A percentile compares a stretch with the other conserved stretches of the same genome.
Evolutionary conservation across 805 yeast genomes (phyloP).

Genomic region (Candida namnaoensis): DNA sequence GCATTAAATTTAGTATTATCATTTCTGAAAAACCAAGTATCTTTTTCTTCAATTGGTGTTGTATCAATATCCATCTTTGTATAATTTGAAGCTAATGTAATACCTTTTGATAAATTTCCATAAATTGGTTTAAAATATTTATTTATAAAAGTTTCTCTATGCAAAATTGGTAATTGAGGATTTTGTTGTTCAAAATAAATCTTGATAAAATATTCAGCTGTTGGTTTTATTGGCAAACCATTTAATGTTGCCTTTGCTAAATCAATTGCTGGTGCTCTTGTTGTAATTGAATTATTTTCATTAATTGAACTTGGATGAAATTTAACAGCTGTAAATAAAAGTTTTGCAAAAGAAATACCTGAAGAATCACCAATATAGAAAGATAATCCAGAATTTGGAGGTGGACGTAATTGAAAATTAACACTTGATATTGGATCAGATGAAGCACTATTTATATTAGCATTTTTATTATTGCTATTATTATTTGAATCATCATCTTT

Average conservation of each 20-base stretch:
- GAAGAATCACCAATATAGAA: conserved; percentile 41
- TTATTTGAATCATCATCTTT: background rate
- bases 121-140: conserved; percentile 71
- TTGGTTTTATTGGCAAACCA: conserved; percentile 56
- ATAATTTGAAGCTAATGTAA: conserved; percentile 51
- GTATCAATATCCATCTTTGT: conserved; percentile 35
- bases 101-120: conserved; percentile 48
- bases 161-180: conserved; percentile 76
- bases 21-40: conserved; percentile 40
- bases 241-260: conserved; percentile 28
- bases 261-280: conserved; percentile 14
- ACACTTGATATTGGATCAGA: background rate
- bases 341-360: conserved; percentile 66
- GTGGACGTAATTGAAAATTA: conserved; percentile 1
- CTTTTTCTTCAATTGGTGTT: conserved; percentile 17
- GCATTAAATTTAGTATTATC: conserved; percentile 19
- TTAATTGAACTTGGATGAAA: conserved; percentile 30
- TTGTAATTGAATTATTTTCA: conserved; percentile 18
- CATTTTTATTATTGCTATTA: background rate
- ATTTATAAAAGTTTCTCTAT: conserved; percentile 66
- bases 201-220: conserved; percentile 58
- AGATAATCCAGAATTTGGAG: conserved; percentile 10
- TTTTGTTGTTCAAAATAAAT: conserved; percentile 73
- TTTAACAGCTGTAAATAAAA: conserved; percentile 72
- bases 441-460: background rate